These are phyloP conservation scores for Plantago major DNA, from an alignment of 257 asterid species.

Conservation along the genomic window DNA sequence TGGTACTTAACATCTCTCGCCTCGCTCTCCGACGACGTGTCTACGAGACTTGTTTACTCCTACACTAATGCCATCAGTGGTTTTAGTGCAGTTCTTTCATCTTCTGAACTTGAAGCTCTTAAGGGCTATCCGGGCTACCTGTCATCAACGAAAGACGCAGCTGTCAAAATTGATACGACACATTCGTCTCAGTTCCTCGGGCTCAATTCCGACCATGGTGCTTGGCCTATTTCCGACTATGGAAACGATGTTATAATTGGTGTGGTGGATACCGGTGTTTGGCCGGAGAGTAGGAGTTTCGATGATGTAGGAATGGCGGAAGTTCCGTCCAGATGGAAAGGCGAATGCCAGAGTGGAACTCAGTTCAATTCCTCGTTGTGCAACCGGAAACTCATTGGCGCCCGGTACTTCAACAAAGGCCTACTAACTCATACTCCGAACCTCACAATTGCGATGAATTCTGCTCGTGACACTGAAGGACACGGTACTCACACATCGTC, in stretches of 20 bases:
- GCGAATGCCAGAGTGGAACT: constrained; percentile 41
- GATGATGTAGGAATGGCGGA: constrained; percentile 37
- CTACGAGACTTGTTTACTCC: constrained; percentile 38
- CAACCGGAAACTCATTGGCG: constrained; percentile 28
- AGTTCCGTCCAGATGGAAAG: constrained; percentile 51
- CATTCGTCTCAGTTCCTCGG: constrained; percentile 46
- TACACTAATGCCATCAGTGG: constrained; percentile 49
- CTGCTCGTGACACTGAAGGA: constrained; percentile 40
- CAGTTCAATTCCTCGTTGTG: constrained; percentile 33
- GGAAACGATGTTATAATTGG: constrained; percentile 55
- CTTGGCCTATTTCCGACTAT: constrained; percentile 46
- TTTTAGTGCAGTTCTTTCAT: constrained; percentile 49
- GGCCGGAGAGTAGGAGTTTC: constrained; percentile 58
- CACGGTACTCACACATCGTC: constrained; percentile 58
- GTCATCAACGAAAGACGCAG: constrained; percentile 30
- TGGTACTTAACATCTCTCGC: constrained; percentile 42
- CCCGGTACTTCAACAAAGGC: constrained; percentile 43
- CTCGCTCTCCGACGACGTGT: constrained; percentile 15
- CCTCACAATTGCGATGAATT: constrained; percentile 41
- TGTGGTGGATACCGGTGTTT: constrained; percentile 46
- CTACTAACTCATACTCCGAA: constrained; percentile 36
- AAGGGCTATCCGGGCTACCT: constrained; percentile 38
- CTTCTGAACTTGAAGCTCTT: constrained; percentile 31
- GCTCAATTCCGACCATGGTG: constrained; percentile 37
- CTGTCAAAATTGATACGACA: constrained; percentile 45